Percentiles rank a stretch among this genome's conserved stretches.
Evolutionary conservation across 257 asterid species (phyloP).

Genomic region (Solanum lignicaule): DNA sequence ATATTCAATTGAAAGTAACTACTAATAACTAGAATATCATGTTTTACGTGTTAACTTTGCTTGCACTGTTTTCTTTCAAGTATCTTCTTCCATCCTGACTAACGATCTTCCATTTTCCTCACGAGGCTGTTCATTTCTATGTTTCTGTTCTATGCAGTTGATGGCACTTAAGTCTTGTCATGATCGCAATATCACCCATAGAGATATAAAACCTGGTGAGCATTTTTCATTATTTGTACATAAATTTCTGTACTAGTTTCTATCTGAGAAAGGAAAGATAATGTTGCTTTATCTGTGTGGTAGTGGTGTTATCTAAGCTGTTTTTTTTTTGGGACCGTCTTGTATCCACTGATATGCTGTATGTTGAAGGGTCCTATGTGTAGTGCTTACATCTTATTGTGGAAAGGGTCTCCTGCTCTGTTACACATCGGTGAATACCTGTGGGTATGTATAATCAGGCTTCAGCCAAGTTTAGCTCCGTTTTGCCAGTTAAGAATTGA

Average conservation of each 20-base stretch:
- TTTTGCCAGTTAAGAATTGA: neutral
- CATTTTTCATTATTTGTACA: conserved; percentile 1
- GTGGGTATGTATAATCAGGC: neutral
- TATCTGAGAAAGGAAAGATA: neutral
- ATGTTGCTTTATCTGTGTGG: neutral
- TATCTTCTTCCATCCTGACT: neutral
- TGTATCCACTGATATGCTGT: neutral
- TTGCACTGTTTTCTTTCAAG: neutral
- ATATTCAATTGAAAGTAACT: neutral
- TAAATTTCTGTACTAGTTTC: neutral
- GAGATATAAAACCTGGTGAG: conserved; percentile 98
- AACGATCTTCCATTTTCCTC: neutral
- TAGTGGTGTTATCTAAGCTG: neutral
- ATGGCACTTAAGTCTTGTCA: conserved; percentile 92
- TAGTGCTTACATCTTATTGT: neutral
- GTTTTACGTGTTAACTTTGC: neutral
- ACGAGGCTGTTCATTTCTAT: neutral
- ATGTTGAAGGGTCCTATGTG: neutral
- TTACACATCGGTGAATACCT: neutral
- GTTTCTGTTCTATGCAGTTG: conserved; percentile 40
- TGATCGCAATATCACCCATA: conserved; percentile 86
- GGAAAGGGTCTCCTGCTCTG: neutral
- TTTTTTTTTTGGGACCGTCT: neutral
- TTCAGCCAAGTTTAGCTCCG: neutral
- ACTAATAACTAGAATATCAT: neutral